Evolutionary conservation across 1,139 yeast genomes (phyloP).

Genomic region (Sugiyamaella novakii): DNA sequence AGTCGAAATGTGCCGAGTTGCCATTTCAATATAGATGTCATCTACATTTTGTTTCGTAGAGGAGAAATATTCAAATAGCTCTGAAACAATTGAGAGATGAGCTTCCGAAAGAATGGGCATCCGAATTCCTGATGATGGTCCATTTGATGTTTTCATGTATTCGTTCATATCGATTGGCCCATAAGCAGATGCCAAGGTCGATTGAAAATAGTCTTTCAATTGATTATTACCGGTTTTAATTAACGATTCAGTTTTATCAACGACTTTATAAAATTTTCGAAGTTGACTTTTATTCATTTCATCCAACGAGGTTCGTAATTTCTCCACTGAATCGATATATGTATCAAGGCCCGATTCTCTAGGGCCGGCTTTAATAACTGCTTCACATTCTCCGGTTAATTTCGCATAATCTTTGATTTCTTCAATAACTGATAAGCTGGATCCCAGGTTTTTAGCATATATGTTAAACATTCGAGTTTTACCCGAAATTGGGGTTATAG

Average conservation of each 20-base stretch:
- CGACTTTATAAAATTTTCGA: slow-evolving; percentile 37
- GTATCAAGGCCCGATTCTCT: slow-evolving; percentile 30
- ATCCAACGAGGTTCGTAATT: slow-evolving; percentile 31
- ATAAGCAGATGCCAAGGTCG: slow-evolving; percentile 29
- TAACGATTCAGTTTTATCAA: slow-evolving; percentile 35
- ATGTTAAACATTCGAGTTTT: slow-evolving; percentile 61
- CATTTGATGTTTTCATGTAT: slow-evolving; percentile 22
- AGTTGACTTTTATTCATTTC: slow-evolving; percentile 34
- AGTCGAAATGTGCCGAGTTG: slow-evolving; percentile 50
- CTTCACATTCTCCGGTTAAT: slow-evolving; percentile 38
- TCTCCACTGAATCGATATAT: slow-evolving; percentile 32
- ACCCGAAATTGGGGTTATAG: slow-evolving; percentile 70
- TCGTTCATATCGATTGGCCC: slow-evolving; percentile 33
- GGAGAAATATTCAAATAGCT: slow-evolving; percentile 30
- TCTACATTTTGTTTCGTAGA: slow-evolving; percentile 48
- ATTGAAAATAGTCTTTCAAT: slow-evolving; percentile 32
- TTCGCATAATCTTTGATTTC: slow-evolving; percentile 69
- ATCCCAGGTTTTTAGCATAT: slow-evolving; percentile 57
- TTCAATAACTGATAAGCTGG: slow-evolving; percentile 61
- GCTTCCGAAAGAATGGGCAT: slow-evolving; percentile 31
- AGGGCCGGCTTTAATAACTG: slow-evolving; percentile 33
- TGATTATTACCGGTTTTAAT: slow-evolving; percentile 32
- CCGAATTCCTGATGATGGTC: slow-evolving; percentile 9
- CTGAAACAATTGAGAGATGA: slow-evolving; percentile 24
- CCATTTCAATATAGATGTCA: slow-evolving; percentile 49